Evolutionary conservation across 2,329 filamentous ascomycete species (phyloP), one percentile per base, ranked within the genome.

Genomic region (Colletotrichum acutatum): DNA sequence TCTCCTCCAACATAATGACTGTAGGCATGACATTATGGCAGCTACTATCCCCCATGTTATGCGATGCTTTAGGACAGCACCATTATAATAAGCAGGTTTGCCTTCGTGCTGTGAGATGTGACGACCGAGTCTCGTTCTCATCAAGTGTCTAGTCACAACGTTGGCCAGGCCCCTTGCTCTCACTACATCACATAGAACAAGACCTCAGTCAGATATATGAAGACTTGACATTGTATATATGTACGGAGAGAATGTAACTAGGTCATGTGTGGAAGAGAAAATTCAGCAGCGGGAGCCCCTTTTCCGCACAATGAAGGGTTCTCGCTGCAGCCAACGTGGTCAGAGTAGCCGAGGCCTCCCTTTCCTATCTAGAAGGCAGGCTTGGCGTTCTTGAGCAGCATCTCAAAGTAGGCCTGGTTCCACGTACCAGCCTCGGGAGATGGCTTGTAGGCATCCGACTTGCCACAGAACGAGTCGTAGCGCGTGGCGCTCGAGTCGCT

Each of bases 341-440:
- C 22, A 2, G 34, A 4, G 52, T 8, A 26, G 22, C 19, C 7
- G 19, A n/a, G 5, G 14, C 19, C 28, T n/a, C 4, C 11, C 12
- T 24, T 32, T 22, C 3, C 16, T 5, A 14, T n/a, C 64, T 71
- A 74, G 62, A 74, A 71, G 3, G 72, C 22, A 46, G 73, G 74
- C 26, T 70, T 71, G 53, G 76, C 72, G 42, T 77, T 76, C 67
- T 76, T 64, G 42, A 77, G 66, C n/a, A 78, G 74, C 75, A 77
- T 77, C 69, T 78, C 75, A 66, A 77, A 77, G 68, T 76, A 76
- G 11, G 74, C 76, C 74, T 77, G 75, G 64, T 77, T 75, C 87
- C 87, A 89, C 12, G 81, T 81, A 16, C 87, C 87, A 32, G 87
- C 86, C 78, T 89, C 85, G 53, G 87, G 87, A 6, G 87, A 86